These are phyloP conservation scores for Yarrowia sp. DNA, from an alignment of 805 yeast species.

Conservation along the genomic window DNA sequence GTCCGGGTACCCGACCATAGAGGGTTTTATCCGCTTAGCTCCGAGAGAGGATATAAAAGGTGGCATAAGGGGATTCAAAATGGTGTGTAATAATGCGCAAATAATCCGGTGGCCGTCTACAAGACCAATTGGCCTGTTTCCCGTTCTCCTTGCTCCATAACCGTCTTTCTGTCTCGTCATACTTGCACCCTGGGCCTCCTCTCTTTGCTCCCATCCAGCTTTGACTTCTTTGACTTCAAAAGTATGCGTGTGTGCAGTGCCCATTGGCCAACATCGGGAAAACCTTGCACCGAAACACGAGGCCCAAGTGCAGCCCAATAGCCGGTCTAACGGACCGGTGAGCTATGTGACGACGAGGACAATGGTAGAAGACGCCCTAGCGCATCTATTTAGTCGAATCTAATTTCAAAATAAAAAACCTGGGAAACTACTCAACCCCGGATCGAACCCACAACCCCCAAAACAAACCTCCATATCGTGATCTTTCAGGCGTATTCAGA, in stretches of 20 bases:
- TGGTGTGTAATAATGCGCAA: too few relatives aligned
- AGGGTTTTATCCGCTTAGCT: slow-evolving; percentile 21
- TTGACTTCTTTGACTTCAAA: slow-evolving; percentile 15
- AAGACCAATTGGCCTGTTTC: too few relatives aligned
- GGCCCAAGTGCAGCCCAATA: neutral
- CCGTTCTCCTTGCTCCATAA: neutral
- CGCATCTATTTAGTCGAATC: neutral
- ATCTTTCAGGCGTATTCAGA: neutral
- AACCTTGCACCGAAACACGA: slow-evolving; percentile 20
- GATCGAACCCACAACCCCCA: neutral
- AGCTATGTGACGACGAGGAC: neutral
- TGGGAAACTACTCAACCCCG: neutral
- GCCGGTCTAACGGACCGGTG: neutral
- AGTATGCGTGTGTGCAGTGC: slow-evolving; percentile 19
- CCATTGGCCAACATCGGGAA: slow-evolving; percentile 8
- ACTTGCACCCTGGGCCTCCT: slow-evolving; percentile 15
- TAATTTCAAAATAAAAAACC: neutral
- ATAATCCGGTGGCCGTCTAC: too few relatives aligned
- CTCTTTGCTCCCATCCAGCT: slow-evolving; percentile 26
- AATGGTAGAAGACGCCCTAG: too few relatives aligned
- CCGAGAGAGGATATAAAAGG: neutral
- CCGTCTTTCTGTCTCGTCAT: slow-evolving; percentile 10
- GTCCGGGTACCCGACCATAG: slow-evolving; percentile 22
- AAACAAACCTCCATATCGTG: neutral
- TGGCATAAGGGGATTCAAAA: neutral